Percentiles rank a stretch among this genome's conserved stretches.
phyloP scores from a whole-genome alignment of 768 basidiomycete species.

The Boletus reticuloceps region DNA sequence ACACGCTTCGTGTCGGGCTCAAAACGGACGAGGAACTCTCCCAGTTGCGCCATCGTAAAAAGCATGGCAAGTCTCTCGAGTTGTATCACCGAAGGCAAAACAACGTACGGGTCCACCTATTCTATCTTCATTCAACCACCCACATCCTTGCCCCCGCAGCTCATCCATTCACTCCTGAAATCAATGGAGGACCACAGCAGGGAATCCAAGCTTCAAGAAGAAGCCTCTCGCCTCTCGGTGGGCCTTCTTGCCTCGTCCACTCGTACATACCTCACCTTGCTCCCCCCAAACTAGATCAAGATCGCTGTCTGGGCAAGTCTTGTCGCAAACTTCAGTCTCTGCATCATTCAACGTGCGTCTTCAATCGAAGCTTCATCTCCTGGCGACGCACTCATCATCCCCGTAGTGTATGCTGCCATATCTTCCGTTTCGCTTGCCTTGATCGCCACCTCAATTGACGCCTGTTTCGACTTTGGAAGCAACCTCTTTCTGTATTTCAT shows the following conservation, averaged over 20 bases:
- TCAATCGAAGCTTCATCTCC: neutral
- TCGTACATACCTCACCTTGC: neutral
- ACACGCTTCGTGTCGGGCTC: slow-evolving; percentile 57
- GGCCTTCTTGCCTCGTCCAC: slow-evolving; percentile 18
- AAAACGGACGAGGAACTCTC: slow-evolving; percentile 61
- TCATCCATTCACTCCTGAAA: slow-evolving; percentile 85
- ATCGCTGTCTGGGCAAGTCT: slow-evolving; percentile 86
- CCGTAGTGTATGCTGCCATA: slow-evolving; percentile 85
- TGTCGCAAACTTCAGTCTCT: slow-evolving; percentile 70
- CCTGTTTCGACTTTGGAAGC: slow-evolving; percentile 80
- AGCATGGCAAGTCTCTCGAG: slow-evolving; percentile 61
- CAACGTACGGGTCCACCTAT: slow-evolving; percentile 43
- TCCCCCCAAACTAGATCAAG: slow-evolving; percentile 61
- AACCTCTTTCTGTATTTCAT: slow-evolving; percentile 80
- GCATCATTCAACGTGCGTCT: slow-evolving; percentile 61
- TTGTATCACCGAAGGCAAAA: slow-evolving; percentile 72
- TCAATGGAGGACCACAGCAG: slow-evolving; percentile 87
- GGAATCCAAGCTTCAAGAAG: slow-evolving; percentile 72
- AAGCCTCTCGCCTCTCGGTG: slow-evolving; percentile 65
- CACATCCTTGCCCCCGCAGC: slow-evolving; percentile 41
- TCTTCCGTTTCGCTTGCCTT: slow-evolving; percentile 82
- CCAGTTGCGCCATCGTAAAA: slow-evolving; percentile 55
- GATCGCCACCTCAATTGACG: slow-evolving; percentile 87
- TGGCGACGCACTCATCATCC: too few species aligned
- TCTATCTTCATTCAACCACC: neutral